A percentile compares a stretch with the other conserved stretches of the same genome.
Evolutionary conservation across 1,284 basidiomycete species (phyloP).

Genomic region (Pseudozyma pruni): DNA sequence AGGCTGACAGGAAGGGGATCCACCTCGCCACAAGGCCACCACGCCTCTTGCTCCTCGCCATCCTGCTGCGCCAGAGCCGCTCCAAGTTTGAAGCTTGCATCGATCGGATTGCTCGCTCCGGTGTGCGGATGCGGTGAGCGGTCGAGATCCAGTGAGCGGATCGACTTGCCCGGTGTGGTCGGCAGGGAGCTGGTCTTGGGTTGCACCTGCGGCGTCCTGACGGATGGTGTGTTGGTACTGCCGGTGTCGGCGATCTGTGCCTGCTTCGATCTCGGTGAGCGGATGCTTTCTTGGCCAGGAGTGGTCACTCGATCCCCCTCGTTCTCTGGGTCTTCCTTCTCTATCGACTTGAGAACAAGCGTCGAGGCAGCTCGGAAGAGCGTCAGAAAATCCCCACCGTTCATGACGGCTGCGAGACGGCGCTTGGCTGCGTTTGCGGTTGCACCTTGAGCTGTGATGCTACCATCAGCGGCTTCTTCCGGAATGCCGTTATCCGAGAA

Average conservation of each 20-base stretch:
- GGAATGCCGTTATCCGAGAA: slow-evolving; percentile 21
- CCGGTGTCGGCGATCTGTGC: slow-evolving; percentile 20
- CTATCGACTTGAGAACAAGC: slow-evolving; percentile 19
- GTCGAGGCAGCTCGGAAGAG: slow-evolving; percentile 29
- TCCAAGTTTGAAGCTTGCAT: slow-evolving; percentile 38
- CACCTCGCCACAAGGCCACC: slow-evolving; percentile 56
- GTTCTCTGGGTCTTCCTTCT: slow-evolving; percentile 1
- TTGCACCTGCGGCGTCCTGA: slow-evolving; percentile 29
- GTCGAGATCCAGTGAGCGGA: slow-evolving; percentile 41
- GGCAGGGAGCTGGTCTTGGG: slow-evolving; percentile 25
- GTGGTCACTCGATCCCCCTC: slow-evolving; percentile 15
- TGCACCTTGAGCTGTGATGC: slow-evolving; percentile 19
- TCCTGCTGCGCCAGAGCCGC: slow-evolving; percentile 21
- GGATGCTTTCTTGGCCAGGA: slow-evolving; percentile 15
- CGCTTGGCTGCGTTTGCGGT: slow-evolving; percentile 5
- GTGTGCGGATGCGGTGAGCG: slow-evolving; percentile 19
- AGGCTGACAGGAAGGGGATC: slow-evolving; percentile 59
- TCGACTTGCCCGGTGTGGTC: slow-evolving; percentile 25
- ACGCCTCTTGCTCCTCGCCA: slow-evolving; percentile 41
- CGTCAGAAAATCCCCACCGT: slow-evolving; percentile 27
- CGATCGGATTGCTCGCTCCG: slow-evolving; percentile 30
- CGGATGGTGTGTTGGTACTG: slow-evolving; percentile 27
- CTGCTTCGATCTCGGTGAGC: slow-evolving; percentile 3
- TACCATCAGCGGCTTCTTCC: slow-evolving; percentile 14
- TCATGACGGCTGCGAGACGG: slow-evolving; percentile 16